These are phyloP conservation scores for Alnus glutinosa DNA, from an alignment of 306 rosid genomes.

Conservation along the genomic window DNA sequence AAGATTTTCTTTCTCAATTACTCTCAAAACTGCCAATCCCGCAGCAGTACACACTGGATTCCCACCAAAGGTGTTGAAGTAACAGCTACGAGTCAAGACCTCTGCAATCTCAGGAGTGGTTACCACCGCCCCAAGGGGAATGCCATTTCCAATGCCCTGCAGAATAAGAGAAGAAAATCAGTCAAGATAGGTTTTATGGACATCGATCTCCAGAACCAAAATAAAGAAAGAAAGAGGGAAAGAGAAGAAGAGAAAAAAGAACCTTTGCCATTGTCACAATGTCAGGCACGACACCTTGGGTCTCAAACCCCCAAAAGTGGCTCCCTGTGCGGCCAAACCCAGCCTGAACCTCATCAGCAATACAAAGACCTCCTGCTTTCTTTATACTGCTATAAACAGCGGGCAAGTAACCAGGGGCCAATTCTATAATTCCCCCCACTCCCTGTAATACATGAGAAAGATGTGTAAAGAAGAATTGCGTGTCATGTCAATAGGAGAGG, in stretches of 20 bases:
- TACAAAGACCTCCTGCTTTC: constrained; percentile 90
- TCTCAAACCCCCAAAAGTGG: constrained; percentile 94
- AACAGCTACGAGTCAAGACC: constrained; percentile 71
- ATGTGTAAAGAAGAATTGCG: background rate
- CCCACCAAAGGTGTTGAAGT: constrained; percentile 94
- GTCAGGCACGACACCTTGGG: constrained; percentile 91
- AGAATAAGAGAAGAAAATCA: constrained; percentile 27
- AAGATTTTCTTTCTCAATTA: constrained; percentile 86
- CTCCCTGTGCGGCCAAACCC: constrained; percentile 93
- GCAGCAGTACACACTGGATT: constrained; percentile 94
- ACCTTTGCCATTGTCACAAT: constrained; percentile 97
- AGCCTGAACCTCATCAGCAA: constrained; percentile 90
- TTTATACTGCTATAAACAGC: constrained; percentile 53
- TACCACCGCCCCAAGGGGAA: constrained; percentile 94
- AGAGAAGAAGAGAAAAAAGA: constrained; percentile 18
- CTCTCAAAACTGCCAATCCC: constrained; percentile 83
- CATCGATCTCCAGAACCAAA: background rate
- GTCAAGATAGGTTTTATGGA: background rate
- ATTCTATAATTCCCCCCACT: constrained; percentile 84
- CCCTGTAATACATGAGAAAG: constrained; percentile 49
- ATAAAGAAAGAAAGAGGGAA: background rate
- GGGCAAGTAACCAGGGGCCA: constrained; percentile 91
- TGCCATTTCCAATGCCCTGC: constrained; percentile 97
- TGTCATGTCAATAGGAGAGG: background rate
- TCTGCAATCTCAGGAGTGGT: constrained; percentile 90